Percentiles rank a stretch among this genome's conserved stretches.
Conservation (phyloP, 2,329 filamentous ascomycete species). For the Ophiosphaerella narmari region DNA sequence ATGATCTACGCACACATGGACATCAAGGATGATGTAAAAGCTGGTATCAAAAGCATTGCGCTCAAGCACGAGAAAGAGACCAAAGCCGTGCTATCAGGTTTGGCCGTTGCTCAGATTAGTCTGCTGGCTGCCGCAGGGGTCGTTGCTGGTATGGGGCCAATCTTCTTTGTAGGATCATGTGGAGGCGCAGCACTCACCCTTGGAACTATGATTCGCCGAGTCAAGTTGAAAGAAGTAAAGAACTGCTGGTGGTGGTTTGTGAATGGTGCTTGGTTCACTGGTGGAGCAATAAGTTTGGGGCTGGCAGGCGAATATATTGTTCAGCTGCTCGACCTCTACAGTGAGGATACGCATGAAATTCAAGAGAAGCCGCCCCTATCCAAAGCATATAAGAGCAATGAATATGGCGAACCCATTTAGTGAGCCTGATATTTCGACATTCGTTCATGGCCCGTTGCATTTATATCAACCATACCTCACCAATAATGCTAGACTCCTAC, state of each 20-base stretch:
- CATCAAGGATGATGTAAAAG: conserved; percentile 81
- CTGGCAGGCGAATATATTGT: conserved; percentile 59
- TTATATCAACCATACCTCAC: not conserved
- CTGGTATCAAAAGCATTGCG: conserved; percentile 86
- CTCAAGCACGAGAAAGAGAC: conserved; percentile 78
- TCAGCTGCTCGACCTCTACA: conserved; percentile 31
- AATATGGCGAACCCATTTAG: not conserved
- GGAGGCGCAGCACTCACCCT: conserved; percentile 61
- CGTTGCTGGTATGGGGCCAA: conserved; percentile 62
- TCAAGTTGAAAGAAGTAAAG: conserved; percentile 60
- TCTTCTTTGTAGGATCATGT: conserved; percentile 63
- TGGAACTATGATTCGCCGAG: conserved; percentile 63
- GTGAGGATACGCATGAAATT: conserved; percentile 11
- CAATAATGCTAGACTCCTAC: not conserved
- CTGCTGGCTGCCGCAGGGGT: conserved; percentile 72
- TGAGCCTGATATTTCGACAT: no score
- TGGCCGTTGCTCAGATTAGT: conserved; percentile 71
- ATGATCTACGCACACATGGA: conserved; percentile 96
- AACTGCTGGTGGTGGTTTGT: conserved; percentile 70
- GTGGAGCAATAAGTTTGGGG: conserved; percentile 62
- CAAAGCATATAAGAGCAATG: not conserved
- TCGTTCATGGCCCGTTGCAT: not conserved
- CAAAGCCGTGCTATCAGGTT: conserved; percentile 72
- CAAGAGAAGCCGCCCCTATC: not conserved
- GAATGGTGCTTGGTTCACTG: conserved; percentile 65